A percentile compares a stretch with the other conserved stretches of the same genome.
phyloP scores from a whole-genome alignment of 2,329 filamentous ascomycete species.

The Cryphonectria radicalis region DNA sequence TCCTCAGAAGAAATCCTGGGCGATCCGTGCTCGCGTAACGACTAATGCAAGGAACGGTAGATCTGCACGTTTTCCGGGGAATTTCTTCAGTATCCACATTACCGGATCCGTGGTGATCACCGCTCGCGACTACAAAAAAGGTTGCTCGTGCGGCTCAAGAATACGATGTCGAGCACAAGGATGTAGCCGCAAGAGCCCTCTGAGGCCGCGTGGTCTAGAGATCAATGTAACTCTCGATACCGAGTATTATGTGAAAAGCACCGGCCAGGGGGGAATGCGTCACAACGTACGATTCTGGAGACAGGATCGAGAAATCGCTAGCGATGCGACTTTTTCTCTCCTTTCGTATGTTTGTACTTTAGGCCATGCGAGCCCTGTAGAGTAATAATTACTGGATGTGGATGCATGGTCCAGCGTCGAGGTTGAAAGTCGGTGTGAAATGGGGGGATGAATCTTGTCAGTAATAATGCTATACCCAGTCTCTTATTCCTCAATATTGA shows the following conservation, averaged over 20 bases:
- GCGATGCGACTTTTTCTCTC: neutral
- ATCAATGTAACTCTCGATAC: neutral
- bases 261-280: neutral
- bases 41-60: neutral
- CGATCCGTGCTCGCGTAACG: neutral
- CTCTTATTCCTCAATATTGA: neutral
- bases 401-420: neutral
- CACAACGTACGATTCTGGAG: neutral
- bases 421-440: neutral
- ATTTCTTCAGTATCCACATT: neutral
- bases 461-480: neutral
- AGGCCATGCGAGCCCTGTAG: neutral
- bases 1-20: neutral
- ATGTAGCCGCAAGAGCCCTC: neutral
- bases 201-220: constrained; percentile 2
- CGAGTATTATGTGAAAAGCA: neutral
- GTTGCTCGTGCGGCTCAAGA: constrained; percentile 1
- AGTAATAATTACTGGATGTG: neutral
- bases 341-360: neutral
- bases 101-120: neutral
- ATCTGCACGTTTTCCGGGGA: neutral
- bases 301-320: neutral
- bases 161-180: neutral
- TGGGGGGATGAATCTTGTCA: neutral
- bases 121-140: neutral